phyloP scores from a whole-genome alignment of 129 eudicot species.

The Chrysanthemum lavandulifolium region DNA sequence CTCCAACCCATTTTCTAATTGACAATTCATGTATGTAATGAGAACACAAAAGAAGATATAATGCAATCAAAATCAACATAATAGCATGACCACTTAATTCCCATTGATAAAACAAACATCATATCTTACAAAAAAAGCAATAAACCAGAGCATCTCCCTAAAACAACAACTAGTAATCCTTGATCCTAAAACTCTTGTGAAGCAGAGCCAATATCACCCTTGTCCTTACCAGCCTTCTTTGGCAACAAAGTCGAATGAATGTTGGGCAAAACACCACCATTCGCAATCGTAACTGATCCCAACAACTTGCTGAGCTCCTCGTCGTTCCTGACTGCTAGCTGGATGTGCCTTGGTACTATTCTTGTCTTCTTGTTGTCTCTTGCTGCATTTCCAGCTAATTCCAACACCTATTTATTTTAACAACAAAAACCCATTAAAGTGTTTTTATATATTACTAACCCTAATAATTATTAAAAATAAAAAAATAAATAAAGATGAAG shows the following conservation, averaged over 20 bases:
- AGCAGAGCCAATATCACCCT: slow-evolving; percentile 49
- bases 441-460: too few species aligned
- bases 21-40: too few species aligned
- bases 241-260: slow-evolving; percentile 54
- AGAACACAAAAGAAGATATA: too few species aligned
- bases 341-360: slow-evolving; percentile 64
- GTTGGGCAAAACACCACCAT: slow-evolving; percentile 69
- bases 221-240: slow-evolving; percentile 44
- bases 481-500: background rate
- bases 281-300: slow-evolving; percentile 66
- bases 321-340: slow-evolving; percentile 73
- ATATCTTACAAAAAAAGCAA: too few species aligned
- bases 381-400: slow-evolving; percentile 38
- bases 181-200: slow-evolving; percentile 53
- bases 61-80: too few species aligned
- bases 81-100: too few species aligned
- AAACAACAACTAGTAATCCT: background rate
- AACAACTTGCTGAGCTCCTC: slow-evolving; percentile 65
- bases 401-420: slow-evolving; percentile 41
- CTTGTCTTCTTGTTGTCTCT: slow-evolving; percentile 67
- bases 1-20: too few species aligned
- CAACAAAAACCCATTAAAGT: too few species aligned
- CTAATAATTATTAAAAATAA: too few species aligned
- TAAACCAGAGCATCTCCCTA: background rate
- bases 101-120: too few species aligned